Evolutionary conservation across 116 monocot species (phyloP).

Genomic region (Zostera marina): DNA sequence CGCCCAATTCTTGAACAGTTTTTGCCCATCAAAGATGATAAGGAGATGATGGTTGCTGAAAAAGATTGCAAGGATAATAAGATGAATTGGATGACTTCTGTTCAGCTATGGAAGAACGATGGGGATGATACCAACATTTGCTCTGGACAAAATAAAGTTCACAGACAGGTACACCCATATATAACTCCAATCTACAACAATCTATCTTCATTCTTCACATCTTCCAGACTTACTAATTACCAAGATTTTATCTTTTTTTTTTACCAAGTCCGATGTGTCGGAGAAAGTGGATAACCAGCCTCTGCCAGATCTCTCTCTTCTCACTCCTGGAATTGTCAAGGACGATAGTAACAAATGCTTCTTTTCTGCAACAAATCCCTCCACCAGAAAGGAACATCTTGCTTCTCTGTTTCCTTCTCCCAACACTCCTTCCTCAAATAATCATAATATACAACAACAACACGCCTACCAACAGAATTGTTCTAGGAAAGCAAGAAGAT

Average conservation of each 20-base stretch:
- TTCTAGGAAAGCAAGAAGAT: conserved; percentile 49
- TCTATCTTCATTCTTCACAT: no score
- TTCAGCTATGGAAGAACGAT: conserved; percentile 66
- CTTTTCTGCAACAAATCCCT: conserved; percentile 3
- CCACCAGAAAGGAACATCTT: background rate
- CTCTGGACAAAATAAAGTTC: background rate
- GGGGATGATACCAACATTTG: conserved; percentile 9
- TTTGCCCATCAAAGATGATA: conserved; percentile 34
- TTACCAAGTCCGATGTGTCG: conserved; percentile 4
- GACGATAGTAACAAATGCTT: conserved; percentile 1
- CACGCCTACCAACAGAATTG: conserved; percentile 14
- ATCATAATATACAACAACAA: background rate
- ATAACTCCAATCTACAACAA: no score
- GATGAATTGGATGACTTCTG: conserved; percentile 86
- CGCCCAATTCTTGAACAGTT: conserved; percentile 29
- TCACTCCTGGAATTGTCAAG: conserved; percentile 11
- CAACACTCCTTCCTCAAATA: background rate
- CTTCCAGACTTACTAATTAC: no score
- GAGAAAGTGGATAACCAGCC: conserved; percentile 20
- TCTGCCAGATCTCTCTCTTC: conserved; percentile 33
- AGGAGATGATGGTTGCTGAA: conserved; percentile 19
- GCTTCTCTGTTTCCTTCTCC: background rate
- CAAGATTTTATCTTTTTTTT: background rate
- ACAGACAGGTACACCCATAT: background rate
- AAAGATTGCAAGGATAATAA: conserved; percentile 41